Percentiles rank a stretch among this genome's conserved stretches.
phyloP scores from a whole-genome alignment of 768 basidiomycete genomes.

The Lentinula edodes region DNA sequence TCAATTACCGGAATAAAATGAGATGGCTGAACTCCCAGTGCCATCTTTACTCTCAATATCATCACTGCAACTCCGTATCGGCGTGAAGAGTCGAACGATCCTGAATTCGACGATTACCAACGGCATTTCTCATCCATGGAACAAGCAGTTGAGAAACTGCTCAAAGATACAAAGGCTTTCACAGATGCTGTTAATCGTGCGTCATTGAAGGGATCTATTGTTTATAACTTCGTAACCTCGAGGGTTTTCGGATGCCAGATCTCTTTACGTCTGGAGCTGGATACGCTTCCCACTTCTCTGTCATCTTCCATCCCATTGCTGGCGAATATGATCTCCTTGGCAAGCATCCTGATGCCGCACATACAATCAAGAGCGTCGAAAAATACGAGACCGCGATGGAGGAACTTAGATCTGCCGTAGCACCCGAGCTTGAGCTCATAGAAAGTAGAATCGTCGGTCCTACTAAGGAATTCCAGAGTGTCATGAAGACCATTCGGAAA shows the following conservation, averaged over 20 bases:
- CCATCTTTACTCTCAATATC: not conserved
- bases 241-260: conserved; percentile 41
- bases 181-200: conserved; percentile 74
- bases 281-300: conserved; percentile 58
- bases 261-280: conserved; percentile 63
- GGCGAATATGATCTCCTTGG: conserved; percentile 76
- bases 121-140: conserved; percentile 76
- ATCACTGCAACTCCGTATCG: conserved; percentile 1
- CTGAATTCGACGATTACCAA: conserved; percentile 86
- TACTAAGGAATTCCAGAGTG: conserved; percentile 79
- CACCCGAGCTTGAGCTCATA: conserved; percentile 93
- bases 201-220: conserved; percentile 17
- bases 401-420: conserved; percentile 71
- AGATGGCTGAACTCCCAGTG: not conserved
- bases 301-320: conserved; percentile 57
- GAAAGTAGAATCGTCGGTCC: conserved; percentile 81
- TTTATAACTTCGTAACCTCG: not conserved
- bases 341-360: conserved; percentile 72
- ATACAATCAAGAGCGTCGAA: conserved; percentile 75
- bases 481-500: conserved; percentile 89
- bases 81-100: conserved; percentile 65
- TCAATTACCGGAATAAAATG: conserved; percentile 4
- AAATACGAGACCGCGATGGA: conserved; percentile 71
- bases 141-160: conserved; percentile 76
- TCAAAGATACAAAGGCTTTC: conserved; percentile 90